A percentile compares a stretch with the other conserved stretches of the same genome.
Conservation (phyloP, 352 stramenopile species). For the Globisporangium cystogenes region DNA sequence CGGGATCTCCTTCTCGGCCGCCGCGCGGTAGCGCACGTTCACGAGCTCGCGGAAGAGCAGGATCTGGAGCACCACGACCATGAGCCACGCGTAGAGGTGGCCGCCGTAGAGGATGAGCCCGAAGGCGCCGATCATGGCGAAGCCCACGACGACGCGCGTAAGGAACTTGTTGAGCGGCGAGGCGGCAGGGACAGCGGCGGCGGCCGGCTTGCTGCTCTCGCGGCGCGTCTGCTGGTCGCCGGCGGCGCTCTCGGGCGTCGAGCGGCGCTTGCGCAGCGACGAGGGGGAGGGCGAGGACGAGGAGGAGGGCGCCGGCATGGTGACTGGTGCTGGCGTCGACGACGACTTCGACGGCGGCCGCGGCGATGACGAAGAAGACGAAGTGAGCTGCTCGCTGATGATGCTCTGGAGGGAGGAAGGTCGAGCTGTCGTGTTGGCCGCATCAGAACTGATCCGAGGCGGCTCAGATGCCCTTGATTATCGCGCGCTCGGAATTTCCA, state of each 20-base stretch:
- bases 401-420: not conserved
- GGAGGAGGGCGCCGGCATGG: conserved; percentile 14
- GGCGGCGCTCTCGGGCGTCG: conserved; percentile 17
- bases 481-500: no score
- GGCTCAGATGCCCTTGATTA: no score
- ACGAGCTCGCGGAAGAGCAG: conserved; percentile 96
- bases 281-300: not conserved
- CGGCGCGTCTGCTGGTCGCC: conserved; percentile 1
- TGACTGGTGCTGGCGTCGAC: not conserved
- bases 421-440: no score
- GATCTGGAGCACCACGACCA: conserved; percentile 85
- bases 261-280: conserved; percentile 36
- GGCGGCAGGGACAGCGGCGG: conserved; percentile 6
- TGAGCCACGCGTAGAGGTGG: conserved; percentile 76
- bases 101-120: conserved; percentile 71
- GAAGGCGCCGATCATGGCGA: conserved; percentile 73
- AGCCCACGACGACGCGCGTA: conserved; percentile 67
- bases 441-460: no score
- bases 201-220: conserved; percentile 19
- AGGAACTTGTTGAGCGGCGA: conserved; percentile 56
- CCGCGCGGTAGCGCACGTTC: conserved; percentile 95
- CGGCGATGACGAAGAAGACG: not conserved
- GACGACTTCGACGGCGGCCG: no score
- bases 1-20: conserved; percentile 94
- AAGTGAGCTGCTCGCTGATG: not conserved